Percentiles rank a stretch among this genome's conserved stretches.
phyloP scores from a whole-genome alignment of 2,329 filamentous ascomycete species.

The Huntiella moniliformis region DNA sequence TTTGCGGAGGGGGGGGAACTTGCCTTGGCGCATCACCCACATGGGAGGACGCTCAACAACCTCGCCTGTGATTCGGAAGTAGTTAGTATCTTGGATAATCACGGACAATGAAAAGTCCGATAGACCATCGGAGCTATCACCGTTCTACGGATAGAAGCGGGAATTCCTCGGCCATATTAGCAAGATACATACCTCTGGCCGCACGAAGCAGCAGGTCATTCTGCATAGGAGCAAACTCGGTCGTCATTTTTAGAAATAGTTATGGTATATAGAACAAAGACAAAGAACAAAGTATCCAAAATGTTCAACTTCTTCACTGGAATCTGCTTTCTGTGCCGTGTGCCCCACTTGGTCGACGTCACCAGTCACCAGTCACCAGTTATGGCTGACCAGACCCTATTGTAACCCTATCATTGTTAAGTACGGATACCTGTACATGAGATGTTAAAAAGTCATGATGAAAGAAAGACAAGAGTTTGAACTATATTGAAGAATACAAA shows the following conservation, averaged over 20 bases:
- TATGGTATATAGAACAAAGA: too few relatives aligned
- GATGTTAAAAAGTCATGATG: too few relatives aligned
- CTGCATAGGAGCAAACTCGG: conserved; percentile 57
- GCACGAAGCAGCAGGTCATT: conserved; percentile 86
- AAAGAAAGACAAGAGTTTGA: too few relatives aligned
- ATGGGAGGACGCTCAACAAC: conserved; percentile 82
- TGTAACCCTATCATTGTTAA: too few relatives aligned
- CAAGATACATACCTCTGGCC: conserved; percentile 51
- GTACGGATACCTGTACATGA: too few relatives aligned
- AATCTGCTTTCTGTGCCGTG: too few relatives aligned
- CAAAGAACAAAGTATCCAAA: too few relatives aligned
- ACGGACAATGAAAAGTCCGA: neutral
- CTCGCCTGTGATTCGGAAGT: conserved; percentile 39
- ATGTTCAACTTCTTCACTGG: too few relatives aligned
- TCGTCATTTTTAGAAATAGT: conserved; percentile 5
- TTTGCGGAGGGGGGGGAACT: conserved; percentile 12
- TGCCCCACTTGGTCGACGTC: too few relatives aligned
- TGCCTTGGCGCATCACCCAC: conserved; percentile 99
- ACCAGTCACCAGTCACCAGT: too few relatives aligned
- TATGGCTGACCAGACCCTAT: too few relatives aligned
- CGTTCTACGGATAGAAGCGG: neutral
- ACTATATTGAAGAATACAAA: too few relatives aligned
- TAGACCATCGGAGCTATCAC: neutral
- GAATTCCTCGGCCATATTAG: neutral
- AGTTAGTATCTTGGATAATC: neutral